Conservation (phyloP, 768 basidiomycete genomes). For the Amanita brunnescens region DNA sequence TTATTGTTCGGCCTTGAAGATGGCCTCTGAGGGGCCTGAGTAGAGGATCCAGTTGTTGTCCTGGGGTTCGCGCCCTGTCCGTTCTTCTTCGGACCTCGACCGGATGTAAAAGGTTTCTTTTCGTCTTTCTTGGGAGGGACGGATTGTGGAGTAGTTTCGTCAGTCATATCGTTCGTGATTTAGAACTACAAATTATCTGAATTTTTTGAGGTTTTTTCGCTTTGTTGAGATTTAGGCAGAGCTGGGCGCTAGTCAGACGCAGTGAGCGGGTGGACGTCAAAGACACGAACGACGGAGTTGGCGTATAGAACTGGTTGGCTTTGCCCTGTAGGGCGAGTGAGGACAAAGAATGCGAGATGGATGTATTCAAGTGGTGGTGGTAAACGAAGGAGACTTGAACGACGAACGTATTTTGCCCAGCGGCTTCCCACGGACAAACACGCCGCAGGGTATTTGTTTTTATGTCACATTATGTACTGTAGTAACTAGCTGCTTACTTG, state of each 20-base stretch:
- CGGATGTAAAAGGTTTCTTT: conserved; percentile 49
- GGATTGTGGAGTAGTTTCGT: conserved; percentile 59
- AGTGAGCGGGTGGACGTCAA: conserved; percentile 1
- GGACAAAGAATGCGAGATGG: conserved; percentile 44
- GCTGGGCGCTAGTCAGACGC: not conserved
- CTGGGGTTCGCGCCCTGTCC: conserved; percentile 41
- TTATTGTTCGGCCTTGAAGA: conserved; percentile 63
- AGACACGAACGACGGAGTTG: conserved; percentile 36
- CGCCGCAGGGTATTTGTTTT: not conserved
- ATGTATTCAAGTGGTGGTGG: conserved; percentile 35
- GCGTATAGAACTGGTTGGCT: conserved; percentile 46
- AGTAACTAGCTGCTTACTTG: conserved; percentile 17
- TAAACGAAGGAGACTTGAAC: conserved; percentile 42
- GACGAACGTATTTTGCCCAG: conserved; percentile 20
- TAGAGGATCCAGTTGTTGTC: conserved; percentile 31
- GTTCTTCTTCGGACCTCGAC: conserved; percentile 44
- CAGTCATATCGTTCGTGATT: conserved; percentile 85
- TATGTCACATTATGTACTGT: conserved; percentile 1
- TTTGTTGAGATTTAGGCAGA: conserved; percentile 14
- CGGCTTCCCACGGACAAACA: conserved; percentile 30
- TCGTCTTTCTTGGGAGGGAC: conserved; percentile 64
- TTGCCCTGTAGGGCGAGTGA: conserved; percentile 91
- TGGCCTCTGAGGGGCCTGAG: conserved; percentile 43
- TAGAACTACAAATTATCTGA: conserved; percentile 32
- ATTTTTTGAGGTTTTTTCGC: conserved; percentile 32